phyloP scores from a whole-genome alignment of 2,329 filamentous ascomycete genomes.

The Colletotrichum paranaense region DNA sequence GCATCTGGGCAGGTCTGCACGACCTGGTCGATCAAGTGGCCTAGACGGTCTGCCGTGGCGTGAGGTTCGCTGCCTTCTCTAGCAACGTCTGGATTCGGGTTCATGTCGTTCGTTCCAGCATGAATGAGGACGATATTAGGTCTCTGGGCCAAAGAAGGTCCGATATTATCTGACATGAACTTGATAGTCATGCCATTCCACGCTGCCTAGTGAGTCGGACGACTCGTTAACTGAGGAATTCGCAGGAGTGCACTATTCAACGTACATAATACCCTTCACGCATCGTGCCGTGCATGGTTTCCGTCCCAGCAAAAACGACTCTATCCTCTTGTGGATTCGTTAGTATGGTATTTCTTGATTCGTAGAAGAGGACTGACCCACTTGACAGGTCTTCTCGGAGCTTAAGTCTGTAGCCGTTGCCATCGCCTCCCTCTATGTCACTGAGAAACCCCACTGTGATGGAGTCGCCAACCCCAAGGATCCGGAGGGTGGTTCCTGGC shows the following conservation, averaged over 20 bases:
- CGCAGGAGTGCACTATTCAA: not conserved
- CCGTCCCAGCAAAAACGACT: slow-evolving; percentile 47
- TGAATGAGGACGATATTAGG: slow-evolving; percentile 51
- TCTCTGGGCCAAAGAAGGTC: slow-evolving; percentile 44
- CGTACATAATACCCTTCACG: slow-evolving; percentile 47
- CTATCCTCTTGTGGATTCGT: slow-evolving; percentile 34
- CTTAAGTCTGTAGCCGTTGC: slow-evolving; percentile 48
- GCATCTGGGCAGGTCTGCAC: slow-evolving; percentile 45
- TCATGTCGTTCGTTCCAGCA: slow-evolving; percentile 53
- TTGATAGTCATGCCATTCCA: slow-evolving; percentile 52
- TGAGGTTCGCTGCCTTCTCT: slow-evolving; percentile 46
- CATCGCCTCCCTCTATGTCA: slow-evolving; percentile 42
- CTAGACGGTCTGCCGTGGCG: slow-evolving; percentile 43
- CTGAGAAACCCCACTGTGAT: slow-evolving; percentile 46
- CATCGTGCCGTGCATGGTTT: slow-evolving; percentile 41
- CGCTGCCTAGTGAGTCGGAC: slow-evolving; percentile 41
- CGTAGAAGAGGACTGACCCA: slow-evolving; percentile 25
- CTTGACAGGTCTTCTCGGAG: slow-evolving; percentile 44
- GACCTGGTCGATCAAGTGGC: slow-evolving; percentile 46
- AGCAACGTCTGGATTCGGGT: slow-evolving; percentile 40
- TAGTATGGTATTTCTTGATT: not conserved
- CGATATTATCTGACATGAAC: slow-evolving; percentile 46
- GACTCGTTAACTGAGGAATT: not conserved
- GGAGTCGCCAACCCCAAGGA: slow-evolving; percentile 51
- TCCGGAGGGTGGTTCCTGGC: slow-evolving; percentile 45